Base-by-base conservation (phyloP, 768 basidiomycete species). In the Lactifluus echinatus region DNA sequence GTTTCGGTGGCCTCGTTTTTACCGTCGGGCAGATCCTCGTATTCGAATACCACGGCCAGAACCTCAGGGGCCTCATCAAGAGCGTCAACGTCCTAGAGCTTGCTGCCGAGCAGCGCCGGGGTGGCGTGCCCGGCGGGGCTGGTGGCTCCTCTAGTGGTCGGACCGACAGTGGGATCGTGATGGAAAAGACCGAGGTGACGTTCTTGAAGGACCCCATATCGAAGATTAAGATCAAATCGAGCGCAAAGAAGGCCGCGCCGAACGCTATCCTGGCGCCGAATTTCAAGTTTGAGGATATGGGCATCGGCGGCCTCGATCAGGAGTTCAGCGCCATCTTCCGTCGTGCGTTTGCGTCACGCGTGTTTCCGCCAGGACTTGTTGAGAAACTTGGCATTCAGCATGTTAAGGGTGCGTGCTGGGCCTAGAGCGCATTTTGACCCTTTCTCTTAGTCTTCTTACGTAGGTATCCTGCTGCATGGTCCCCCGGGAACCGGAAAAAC, bases 251-350 rank as follows among this genome's bases (percentile, higher is more conserved):
- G 92, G 83, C 90, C 0, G 85, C 93, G 5, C 83, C 93, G 7
- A 98, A 97, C 68, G 93, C 96, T 0, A 95, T 99, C 64, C 79
- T 99, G 10, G 85, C 93, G 0, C 93, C 96, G 1, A 97, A 97
- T 72, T 99, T 99, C 81, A 98, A 96, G 71, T 99, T 99, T 61
- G 90, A 95, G 67, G 96, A 99, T 70, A 98, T 99, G 95, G 96
- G 96, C 17, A 98, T 99, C 66, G 96, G 96, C 66, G 96, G 96
- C 66, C 76, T 99, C 33, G 96, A 99, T 69, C 77, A 82, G 8
- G 96, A 99, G 68, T 99, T 99, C 68, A 83, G 83, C 55, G 85
- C 92, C 42, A 99, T 99, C 67, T 99, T 99, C 77, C 89, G 96
- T 68, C 88, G 96, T 66, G 96, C 96, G 0, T 99, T 99, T 68